These are phyloP conservation scores for Phaseolus coccineus DNA, from an alignment of 331 rosid species.

Conservation along the genomic window DNA sequence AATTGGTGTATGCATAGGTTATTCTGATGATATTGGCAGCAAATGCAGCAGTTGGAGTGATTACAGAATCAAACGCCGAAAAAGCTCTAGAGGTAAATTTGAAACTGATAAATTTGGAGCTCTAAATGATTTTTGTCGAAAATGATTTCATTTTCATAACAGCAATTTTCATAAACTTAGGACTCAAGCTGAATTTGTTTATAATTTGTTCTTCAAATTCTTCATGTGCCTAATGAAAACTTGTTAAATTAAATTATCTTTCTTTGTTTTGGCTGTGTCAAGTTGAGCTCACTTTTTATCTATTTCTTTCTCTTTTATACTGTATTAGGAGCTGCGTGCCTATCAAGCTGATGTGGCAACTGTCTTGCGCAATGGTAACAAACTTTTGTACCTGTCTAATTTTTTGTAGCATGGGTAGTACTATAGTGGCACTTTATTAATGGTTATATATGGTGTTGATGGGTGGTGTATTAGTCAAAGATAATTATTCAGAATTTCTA, in stretches of 20 bases:
- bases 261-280: conserved; percentile 34
- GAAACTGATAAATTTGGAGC: conserved; percentile 29
- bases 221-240: conserved; percentile 22
- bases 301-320: conserved; percentile 38
- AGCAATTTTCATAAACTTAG: conserved; percentile 25
- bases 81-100: conserved; percentile 93
- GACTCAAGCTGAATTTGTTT: conserved; percentile 28
- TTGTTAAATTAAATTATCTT: conserved; percentile 32
- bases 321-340: conserved; percentile 89
- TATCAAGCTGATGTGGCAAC: conserved; percentile 98
- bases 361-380: conserved; percentile 88
- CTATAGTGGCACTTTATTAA: conserved; percentile 11
- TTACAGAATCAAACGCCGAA: conserved; percentile 98
- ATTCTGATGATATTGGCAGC: conserved; percentile 96
- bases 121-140: conserved; percentile 26
- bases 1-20: conserved; percentile 64
- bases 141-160: not conserved
- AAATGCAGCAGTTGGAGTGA: conserved; percentile 97
- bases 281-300: conserved; percentile 43
- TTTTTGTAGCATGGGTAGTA: conserved; percentile 32
- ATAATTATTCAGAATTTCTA: conserved; percentile 14
- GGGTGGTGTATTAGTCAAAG: conserved; percentile 8
- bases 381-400: conserved; percentile 22
- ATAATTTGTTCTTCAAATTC: conserved; percentile 21
- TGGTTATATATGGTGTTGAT: conserved; percentile 17